A percentile compares a stretch with the other conserved stretches of the same genome.
Evolutionary conservation across 2,329 filamentous ascomycete species (phyloP).

Genomic region (Ophiostoma piceae): DNA sequence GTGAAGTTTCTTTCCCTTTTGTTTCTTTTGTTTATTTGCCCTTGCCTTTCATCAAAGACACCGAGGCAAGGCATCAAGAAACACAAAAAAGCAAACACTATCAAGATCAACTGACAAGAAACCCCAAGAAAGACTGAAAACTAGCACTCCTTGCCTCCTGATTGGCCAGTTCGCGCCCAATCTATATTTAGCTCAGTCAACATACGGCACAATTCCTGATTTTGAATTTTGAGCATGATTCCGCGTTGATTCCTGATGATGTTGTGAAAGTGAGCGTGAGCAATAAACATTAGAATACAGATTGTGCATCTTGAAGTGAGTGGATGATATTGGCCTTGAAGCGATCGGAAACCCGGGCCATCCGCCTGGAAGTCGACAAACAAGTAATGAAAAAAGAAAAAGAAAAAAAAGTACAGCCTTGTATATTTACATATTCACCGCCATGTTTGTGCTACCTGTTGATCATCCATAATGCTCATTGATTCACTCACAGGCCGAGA

Average conservation of each 20-base stretch:
- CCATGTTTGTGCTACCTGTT: background rate
- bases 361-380: background rate
- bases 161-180: background rate
- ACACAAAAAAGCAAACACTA: background rate
- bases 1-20: too few species aligned
- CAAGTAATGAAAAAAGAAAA: background rate
- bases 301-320: background rate
- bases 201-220: background rate
- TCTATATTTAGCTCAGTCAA: conserved; percentile 5
- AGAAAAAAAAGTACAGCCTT: background rate
- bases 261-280: background rate
- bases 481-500: background rate
- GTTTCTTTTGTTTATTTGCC: too few species aligned
- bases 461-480: background rate
- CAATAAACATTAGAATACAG: too few species aligned
- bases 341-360: background rate
- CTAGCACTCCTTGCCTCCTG: background rate
- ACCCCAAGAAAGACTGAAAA: background rate
- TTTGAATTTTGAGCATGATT: background rate
- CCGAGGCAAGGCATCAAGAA: background rate
- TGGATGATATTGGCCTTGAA: background rate
- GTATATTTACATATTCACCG: background rate
- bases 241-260: background rate
- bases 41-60: too few species aligned
- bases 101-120: background rate